Percentiles rank a stretch among this genome's conserved stretches.
phyloP scores from a whole-genome alignment of 75 land plant genomes.

The Cunninghamia lanceolata region DNA sequence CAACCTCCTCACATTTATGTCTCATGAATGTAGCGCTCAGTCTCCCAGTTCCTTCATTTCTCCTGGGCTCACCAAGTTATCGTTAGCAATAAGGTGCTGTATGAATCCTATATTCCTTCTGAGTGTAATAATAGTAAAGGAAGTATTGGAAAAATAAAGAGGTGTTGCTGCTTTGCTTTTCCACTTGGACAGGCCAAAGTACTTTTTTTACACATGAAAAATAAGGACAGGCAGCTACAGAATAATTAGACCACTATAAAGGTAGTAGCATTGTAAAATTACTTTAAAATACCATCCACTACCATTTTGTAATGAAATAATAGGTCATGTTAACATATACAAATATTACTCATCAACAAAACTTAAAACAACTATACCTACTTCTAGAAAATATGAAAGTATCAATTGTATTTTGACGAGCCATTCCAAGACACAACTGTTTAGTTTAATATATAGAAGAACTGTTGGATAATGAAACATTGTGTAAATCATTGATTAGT shows the following conservation, averaged over 20 bases:
- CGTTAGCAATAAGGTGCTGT: too few species aligned
- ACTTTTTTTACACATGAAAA: background rate
- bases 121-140: background rate
- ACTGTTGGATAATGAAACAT: too few species aligned
- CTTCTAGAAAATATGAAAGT: background rate
- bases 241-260: background rate
- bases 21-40: conserved; percentile 9
- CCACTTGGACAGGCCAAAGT: background rate
- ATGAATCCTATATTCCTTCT: too few species aligned
- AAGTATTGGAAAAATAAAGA: background rate
- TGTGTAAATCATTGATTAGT: too few species aligned
- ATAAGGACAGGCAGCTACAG: background rate
- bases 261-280: background rate
- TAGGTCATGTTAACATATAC: background rate
- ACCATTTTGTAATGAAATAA: background rate
- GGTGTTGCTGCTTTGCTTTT: background rate
- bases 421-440: background rate
- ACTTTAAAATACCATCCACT: background rate
- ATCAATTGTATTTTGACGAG: background rate
- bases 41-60: background rate
- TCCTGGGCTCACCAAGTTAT: too few species aligned
- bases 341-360: background rate
- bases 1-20: conserved; percentile 3
- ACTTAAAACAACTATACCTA: background rate
- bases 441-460: background rate